Evolutionary conservation across 768 basidiomycete genomes (phyloP).

Genomic region (Boletus sensibilis): DNA sequence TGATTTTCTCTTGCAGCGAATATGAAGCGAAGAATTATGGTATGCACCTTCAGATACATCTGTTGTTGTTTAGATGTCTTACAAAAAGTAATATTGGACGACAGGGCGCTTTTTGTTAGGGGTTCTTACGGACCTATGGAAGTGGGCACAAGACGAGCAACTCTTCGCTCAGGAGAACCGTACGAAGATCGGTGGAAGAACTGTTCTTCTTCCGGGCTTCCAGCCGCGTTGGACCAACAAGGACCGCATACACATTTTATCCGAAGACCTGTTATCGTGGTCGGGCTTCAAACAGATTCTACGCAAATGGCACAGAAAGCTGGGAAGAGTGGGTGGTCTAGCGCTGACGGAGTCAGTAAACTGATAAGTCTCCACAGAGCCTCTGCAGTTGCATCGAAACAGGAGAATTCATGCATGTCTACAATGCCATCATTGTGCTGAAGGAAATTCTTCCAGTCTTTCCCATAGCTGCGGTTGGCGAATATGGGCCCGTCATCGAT

Average conservation of each 20-base stretch:
- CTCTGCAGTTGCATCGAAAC: constrained; percentile 81
- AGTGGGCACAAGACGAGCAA: constrained; percentile 78
- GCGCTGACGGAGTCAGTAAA: not conserved
- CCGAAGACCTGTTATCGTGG: constrained; percentile 66
- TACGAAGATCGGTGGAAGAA: constrained; percentile 59
- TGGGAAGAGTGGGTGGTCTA: constrained; percentile 56
- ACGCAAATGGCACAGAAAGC: constrained; percentile 81
- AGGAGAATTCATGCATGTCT: constrained; percentile 94
- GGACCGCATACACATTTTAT: constrained; percentile 35
- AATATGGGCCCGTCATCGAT: constrained; percentile 55
- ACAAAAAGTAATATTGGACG: constrained; percentile 1
- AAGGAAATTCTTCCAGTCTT: constrained; percentile 90
- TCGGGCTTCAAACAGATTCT: constrained; percentile 64
- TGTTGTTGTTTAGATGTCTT: not conserved
- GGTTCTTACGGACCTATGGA: constrained; percentile 71
- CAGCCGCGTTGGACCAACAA: constrained; percentile 53
- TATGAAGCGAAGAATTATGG: constrained; percentile 96
- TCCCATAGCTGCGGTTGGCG: constrained; percentile 63
- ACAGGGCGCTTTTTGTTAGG: constrained; percentile 85
- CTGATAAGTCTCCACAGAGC: constrained; percentile 44
- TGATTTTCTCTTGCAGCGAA: constrained; percentile 92
- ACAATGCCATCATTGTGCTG: constrained; percentile 92
- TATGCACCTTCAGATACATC: constrained; percentile 31
- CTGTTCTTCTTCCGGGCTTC: constrained; percentile 67
- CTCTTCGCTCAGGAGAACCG: constrained; percentile 72